A percentile compares a stretch with the other conserved stretches of the same genome.
These are phyloP conservation scores for Fomitopsis palustris DNA, from an alignment of 1,284 basidiomycete species.

Conservation along the genomic window DNA sequence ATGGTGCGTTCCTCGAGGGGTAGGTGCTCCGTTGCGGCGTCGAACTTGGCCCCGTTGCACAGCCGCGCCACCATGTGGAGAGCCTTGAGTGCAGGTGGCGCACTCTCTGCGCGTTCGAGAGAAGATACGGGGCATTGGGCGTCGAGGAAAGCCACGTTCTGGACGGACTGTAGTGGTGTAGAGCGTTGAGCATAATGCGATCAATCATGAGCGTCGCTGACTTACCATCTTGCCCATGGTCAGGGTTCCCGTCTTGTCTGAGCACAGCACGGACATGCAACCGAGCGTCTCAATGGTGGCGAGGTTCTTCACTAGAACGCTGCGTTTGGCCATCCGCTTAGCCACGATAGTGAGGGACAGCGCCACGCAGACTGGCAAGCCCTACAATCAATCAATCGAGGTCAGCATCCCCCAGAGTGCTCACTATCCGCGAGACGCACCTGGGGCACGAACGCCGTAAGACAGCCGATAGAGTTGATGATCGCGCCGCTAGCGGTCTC, in stretches of 20 bases:
- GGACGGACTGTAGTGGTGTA: conserved; percentile 37
- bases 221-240: conserved; percentile 25
- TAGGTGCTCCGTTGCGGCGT: conserved; percentile 32
- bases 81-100: conserved; percentile 23
- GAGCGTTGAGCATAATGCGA: neutral
- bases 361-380: conserved; percentile 47
- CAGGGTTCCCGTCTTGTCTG: conserved; percentile 25
- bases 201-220: neutral
- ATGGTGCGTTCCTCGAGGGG: conserved; percentile 42
- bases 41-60: conserved; percentile 46
- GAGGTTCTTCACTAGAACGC: conserved; percentile 57
- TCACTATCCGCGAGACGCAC: conserved; percentile 13
- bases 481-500: conserved; percentile 38
- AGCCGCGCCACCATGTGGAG: conserved; percentile 47
- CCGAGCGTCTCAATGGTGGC: conserved; percentile 62
- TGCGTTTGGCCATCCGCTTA: conserved; percentile 45
- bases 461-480: conserved; percentile 44
- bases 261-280: conserved; percentile 43
- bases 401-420: neutral
- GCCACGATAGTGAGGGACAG: conserved; percentile 50
- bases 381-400: conserved; percentile 24
- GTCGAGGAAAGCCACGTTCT: conserved; percentile 41
- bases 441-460: conserved; percentile 50
- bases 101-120: conserved; percentile 20
- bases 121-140: conserved; percentile 25